Percentiles rank a stretch among this genome's conserved stretches.
These are phyloP conservation scores for Thielaviopsis ethacetica DNA, from an alignment of 2,329 filamentous ascomycete species.

Conservation along the genomic window DNA sequence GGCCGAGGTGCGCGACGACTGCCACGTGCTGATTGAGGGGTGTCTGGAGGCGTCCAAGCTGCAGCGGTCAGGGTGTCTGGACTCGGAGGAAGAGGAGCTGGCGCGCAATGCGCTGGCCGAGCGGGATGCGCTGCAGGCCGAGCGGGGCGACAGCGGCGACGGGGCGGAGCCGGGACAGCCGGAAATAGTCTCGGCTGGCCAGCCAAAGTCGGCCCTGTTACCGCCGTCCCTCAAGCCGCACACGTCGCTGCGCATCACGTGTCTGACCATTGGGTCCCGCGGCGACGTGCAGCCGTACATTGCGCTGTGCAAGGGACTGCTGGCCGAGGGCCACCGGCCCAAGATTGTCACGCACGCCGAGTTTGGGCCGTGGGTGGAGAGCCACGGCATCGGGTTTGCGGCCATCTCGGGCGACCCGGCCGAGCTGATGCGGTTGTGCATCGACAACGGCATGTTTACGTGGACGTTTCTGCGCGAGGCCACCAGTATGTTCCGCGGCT, in stretches of 20 bases:
- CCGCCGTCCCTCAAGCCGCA: constrained; percentile 71
- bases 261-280: constrained; percentile 85
- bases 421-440: constrained; percentile 89
- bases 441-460: constrained; percentile 95
- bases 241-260: constrained; percentile 68
- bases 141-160: constrained; percentile 32
- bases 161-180: background rate
- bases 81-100: constrained; percentile 37
- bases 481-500: constrained; percentile 75
- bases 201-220: constrained; percentile 62
- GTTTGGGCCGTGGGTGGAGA: constrained; percentile 75
- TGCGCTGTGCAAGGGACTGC: constrained; percentile 76
- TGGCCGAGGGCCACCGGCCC: constrained; percentile 72
- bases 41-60: constrained; percentile 2
- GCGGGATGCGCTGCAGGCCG: constrained; percentile 51
- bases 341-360: constrained; percentile 85
- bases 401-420: constrained; percentile 80
- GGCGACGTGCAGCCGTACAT: constrained; percentile 98
- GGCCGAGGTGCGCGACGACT: constrained; percentile 70
- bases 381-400: constrained; percentile 87
- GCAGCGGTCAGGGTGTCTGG: background rate
- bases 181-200: constrained; percentile 73
- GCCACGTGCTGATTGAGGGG: constrained; percentile 26
- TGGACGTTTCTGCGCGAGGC: constrained; percentile 80
- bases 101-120: constrained; percentile 66